Conservation (phyloP, 495 filamentous ascomycete species). For the Daldinia childiae region DNA sequence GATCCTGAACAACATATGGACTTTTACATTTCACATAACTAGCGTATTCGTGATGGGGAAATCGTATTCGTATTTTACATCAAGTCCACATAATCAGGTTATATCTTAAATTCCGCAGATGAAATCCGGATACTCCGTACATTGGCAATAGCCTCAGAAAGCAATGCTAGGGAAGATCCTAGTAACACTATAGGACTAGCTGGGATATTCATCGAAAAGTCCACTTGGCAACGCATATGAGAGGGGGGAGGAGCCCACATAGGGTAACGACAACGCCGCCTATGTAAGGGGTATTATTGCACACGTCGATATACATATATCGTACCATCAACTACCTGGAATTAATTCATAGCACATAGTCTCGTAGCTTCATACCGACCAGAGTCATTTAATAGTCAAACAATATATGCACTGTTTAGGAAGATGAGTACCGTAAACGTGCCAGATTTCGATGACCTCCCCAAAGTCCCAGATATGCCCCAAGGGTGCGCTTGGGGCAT, state of each 20-base stretch:
- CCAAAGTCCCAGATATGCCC: conserved; percentile 66
- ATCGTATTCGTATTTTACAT: conserved; percentile 37
- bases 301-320: background rate
- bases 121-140: background rate
- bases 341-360: background rate
- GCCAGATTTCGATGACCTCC: conserved; percentile 67
- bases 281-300: background rate
- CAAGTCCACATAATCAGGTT: too few relatives aligned
- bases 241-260: background rate
- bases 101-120: background rate
- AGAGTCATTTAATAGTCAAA: background rate
- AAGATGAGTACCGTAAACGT: conserved; percentile 36
- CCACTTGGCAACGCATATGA: background rate
- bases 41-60: conserved; percentile 4
- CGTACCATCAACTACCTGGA: background rate
- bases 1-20: background rate
- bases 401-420: background rate
- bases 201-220: background rate
- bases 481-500: conserved; percentile 73
- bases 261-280: background rate
- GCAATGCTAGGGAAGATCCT: background rate
- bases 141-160: background rate
- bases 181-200: background rate
- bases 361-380: background rate
- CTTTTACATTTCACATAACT: too few relatives aligned